These are phyloP conservation scores for Aspergillus melleus DNA, from an alignment of 2,329 filamentous ascomycete species.

Conservation along the genomic window DNA sequence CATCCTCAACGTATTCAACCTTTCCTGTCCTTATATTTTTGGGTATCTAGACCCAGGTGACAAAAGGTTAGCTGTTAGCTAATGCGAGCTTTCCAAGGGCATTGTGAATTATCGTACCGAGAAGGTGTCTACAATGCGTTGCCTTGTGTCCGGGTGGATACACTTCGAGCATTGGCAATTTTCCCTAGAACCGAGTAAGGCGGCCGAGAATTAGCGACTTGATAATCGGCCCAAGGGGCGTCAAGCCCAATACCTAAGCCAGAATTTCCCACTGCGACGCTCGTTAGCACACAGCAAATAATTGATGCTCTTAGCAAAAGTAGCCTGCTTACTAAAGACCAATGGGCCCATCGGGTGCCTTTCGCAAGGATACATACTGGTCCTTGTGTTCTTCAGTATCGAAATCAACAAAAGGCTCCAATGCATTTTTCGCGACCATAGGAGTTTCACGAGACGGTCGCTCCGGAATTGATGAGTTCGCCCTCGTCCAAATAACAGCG, in stretches of 20 bases:
- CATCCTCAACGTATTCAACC: conserved; percentile 34
- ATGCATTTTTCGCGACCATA: not conserved
- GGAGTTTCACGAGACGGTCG: not conserved
- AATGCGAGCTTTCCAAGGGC: not conserved
- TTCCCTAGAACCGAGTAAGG: conserved; percentile 53
- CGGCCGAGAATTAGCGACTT: not conserved
- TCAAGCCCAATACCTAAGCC: conserved; percentile 15
- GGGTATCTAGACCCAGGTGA: conserved; percentile 44
- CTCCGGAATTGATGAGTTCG: conserved; percentile 5
- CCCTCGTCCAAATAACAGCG: not conserved
- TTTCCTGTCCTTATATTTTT: conserved; percentile 40
- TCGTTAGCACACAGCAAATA: conserved; percentile 3
- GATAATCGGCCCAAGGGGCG: not conserved
- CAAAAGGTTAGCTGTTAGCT: not conserved
- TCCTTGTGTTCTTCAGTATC: not conserved
- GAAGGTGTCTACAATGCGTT: conserved; percentile 69
- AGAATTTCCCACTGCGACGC: conserved; percentile 14
- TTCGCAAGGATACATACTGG: not conserved
- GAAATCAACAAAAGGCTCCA: not conserved
- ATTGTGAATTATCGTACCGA: conserved; percentile 43
- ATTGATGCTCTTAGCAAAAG: not conserved
- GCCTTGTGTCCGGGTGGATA: conserved; percentile 68
- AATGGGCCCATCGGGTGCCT: not conserved
- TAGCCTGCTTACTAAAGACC: not conserved
- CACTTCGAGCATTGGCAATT: conserved; percentile 70